A percentile compares a stretch with the other conserved stretches of the same genome.
phyloP scores from a whole-genome alignment of 768 basidiomycete species.

The Mycena chlorophos region DNA sequence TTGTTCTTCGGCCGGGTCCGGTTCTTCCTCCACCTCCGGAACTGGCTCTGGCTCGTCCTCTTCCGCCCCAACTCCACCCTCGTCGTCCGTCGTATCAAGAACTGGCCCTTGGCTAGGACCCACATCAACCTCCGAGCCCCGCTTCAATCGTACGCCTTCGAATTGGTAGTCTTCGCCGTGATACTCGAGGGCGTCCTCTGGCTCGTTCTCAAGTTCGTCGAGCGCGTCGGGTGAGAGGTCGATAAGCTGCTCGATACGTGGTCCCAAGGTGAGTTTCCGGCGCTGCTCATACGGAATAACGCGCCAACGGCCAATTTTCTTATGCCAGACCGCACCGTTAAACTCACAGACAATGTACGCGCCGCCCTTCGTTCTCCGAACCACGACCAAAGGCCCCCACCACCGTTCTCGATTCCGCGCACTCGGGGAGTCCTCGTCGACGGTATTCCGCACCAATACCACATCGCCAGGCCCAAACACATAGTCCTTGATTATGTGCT shows the following conservation, averaged over 20 bases:
- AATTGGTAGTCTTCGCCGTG: conserved; percentile 8
- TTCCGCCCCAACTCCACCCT: too few relatives aligned
- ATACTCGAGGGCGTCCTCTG: conserved; percentile 1
- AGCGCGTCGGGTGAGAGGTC: neutral
- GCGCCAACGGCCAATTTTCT: conserved; percentile 9
- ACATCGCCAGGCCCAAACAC: conserved; percentile 24
- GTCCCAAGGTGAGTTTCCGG: conserved; percentile 1
- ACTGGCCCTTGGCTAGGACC: too few relatives aligned
- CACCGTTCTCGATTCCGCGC: conserved; percentile 22
- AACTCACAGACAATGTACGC: conserved; percentile 12
- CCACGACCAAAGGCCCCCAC: conserved; percentile 27
- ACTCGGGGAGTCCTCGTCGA: conserved; percentile 23
- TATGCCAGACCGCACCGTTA: conserved; percentile 10
- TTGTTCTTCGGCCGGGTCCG: too few relatives aligned
- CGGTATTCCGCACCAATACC: conserved; percentile 23
- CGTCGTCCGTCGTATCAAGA: too few relatives aligned
- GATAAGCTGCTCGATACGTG: conserved; percentile 3
- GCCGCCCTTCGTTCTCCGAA: conserved; percentile 12
- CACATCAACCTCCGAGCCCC: too few relatives aligned
- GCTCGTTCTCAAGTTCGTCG: conserved; percentile 1
- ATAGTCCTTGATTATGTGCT: conserved; percentile 13
- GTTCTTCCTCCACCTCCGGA: too few relatives aligned
- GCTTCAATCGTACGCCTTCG: neutral
- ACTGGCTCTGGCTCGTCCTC: too few relatives aligned
- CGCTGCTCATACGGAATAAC: conserved; percentile 12